Base-by-base conservation (phyloP, 768 basidiomycete genomes). In the Tulasnella sp. region DNA sequence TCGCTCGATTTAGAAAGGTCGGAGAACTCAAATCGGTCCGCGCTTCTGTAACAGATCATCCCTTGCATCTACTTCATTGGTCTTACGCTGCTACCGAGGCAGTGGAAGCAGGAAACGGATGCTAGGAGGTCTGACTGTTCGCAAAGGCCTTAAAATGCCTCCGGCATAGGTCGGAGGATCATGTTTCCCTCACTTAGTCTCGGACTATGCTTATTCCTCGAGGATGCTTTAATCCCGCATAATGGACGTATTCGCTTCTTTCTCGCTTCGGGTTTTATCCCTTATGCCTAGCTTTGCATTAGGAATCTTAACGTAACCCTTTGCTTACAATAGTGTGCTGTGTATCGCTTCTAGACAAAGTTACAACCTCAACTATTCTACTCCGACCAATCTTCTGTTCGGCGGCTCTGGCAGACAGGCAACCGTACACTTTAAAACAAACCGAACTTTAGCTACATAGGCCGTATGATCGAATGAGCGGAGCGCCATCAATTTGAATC, bases 91-190 rank as follows among this genome's bases (percentile, higher is more conserved):
- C 58, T 74, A 22, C 31, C 31, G 29, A 42, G 73, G 31, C 73
- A 74, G 34, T 74, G 73, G 73, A 58, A 38, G 25, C 73, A 58
- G 64, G 73, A 74, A 22, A 49, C 45, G 3, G 49, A 42, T 38
- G 75, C 67, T 14, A 29, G 25, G 67, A 5, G 58, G 25, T 14
- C 49, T n/a, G 25, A 14, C 2, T 29, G 14, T 0, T 12, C 29
- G 14, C 11, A 25, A 34, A n/a, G 14, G 29, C 58, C 1, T 14
- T 12, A 64, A 34, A 15, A 29, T 29, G 25, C 31, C 58, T 64
- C 14, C 58, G 58, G 7, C 58, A 34, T 64, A 64, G 31, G 31
- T 64, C 8, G 4, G 31, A 64, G 31, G 9, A 2, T 34, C 6
- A 17, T 25, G 31, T 5, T 29, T 64, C 31, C 15, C 25, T 12